Evolutionary conservation across 2,329 filamentous ascomycete species (phyloP), one percentile per base, ranked within the genome.

Genomic region (Neonectria magnoliae): DNA sequence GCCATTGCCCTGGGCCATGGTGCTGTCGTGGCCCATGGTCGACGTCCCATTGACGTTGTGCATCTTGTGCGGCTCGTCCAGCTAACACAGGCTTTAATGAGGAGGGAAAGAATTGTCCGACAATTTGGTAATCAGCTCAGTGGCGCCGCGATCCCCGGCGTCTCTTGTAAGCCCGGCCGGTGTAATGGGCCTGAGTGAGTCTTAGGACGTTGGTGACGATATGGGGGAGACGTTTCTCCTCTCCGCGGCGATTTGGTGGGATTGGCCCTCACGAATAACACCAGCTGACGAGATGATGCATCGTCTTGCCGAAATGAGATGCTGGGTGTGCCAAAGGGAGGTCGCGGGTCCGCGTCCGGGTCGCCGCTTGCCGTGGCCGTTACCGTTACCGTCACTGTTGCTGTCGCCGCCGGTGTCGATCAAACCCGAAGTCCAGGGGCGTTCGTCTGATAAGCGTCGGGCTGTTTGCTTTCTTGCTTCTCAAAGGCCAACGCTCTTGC

Each of bases 41-140:
- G 73, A 71, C 59, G 76, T 73, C 53, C 71, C 76, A 62, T 78
- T 76, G 55, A 73, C 67, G 67, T 76, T 75, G 54, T 80, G 77
- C 78, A 80, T 80, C 52, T 67, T 75, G 55, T 38, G 42, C 45
- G 54, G 33, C 14, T 60, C 42, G 58, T 66, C 69, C 62, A 74
- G 62, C 63, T 68, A 66, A 67, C 62, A 66, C 67, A 64, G 62
- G 56, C 18, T 27, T 20, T 45, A 33, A 29, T 25, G 25, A 13
- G 13, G 53, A 22, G 31, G 10, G 20, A 5, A 41, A 29, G 18
- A 42, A 25, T 36, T 61, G 38, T 14, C n/a, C 31, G 54, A 33
- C 20, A 22, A 31, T 44, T 42, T 33, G n/a, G n/a, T 16, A 16
- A 50, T 60, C 14, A 44, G 25, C 48, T 29, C 33, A 29, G 59